Evolutionary conservation across 768 basidiomycete species (phyloP).

Genomic region (Steccherinum ochraceum): DNA sequence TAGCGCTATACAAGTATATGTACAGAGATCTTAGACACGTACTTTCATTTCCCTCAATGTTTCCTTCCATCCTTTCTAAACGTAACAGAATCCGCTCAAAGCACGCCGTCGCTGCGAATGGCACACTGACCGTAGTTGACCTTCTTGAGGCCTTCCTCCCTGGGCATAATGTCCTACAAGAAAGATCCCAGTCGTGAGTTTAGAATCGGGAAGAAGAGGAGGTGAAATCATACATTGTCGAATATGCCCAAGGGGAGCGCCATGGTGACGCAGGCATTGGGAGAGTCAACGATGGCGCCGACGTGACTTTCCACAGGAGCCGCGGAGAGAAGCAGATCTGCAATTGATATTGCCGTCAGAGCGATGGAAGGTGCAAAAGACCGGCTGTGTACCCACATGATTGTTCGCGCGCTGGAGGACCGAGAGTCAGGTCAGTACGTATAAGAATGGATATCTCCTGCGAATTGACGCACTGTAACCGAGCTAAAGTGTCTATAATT

Average conservation of each 20-base stretch:
- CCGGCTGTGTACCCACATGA: slow-evolving; percentile 41
- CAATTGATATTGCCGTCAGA: too few relatives aligned
- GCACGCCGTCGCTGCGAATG: slow-evolving; percentile 54
- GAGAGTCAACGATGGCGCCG: slow-evolving; percentile 68
- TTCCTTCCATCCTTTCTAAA: too few relatives aligned
- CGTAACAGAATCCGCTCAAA: too few relatives aligned
- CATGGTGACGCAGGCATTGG: slow-evolving; percentile 73
- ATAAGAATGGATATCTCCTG: too few relatives aligned
- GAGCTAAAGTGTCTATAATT: too few relatives aligned
- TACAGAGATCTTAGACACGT: too few relatives aligned
- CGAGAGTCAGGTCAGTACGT: too few relatives aligned
- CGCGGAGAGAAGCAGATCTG: slow-evolving; percentile 64
- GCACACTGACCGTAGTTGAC: slow-evolving; percentile 60
- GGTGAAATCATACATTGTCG: slow-evolving; percentile 53
- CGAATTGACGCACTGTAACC: slow-evolving; percentile 74
- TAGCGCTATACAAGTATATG: too few relatives aligned
- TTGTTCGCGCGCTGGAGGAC: slow-evolving; percentile 67
- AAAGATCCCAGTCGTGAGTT: not conserved
- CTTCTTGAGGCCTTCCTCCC: slow-evolving; percentile 54
- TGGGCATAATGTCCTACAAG: slow-evolving; percentile 64
- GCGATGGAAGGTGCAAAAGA: too few relatives aligned
- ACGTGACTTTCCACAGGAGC: slow-evolving; percentile 68
- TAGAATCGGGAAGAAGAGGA: not conserved
- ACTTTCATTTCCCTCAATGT: too few relatives aligned
- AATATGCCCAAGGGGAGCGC: slow-evolving; percentile 73